Percentiles rank a stretch among this genome's conserved stretches.
These are phyloP conservation scores for Trichosporon sp. DNA, from an alignment of 1,284 basidiomycete genomes.

Conservation along the genomic window DNA sequence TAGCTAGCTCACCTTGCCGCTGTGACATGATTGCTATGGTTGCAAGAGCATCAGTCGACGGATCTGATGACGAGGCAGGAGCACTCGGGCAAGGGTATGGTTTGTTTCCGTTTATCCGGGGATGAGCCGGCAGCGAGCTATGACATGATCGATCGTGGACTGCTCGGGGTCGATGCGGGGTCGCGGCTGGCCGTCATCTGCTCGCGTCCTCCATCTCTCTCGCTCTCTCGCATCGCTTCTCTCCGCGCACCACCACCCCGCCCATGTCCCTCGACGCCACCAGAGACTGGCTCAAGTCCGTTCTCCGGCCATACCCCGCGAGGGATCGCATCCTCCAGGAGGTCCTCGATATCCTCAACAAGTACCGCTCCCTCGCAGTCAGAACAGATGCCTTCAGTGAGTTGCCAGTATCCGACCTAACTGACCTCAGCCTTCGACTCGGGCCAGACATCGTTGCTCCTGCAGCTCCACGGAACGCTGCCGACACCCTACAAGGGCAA, in stretches of 20 bases:
- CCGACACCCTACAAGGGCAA: constrained; percentile 73
- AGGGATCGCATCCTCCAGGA: constrained; percentile 60
- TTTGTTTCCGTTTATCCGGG: constrained; percentile 3
- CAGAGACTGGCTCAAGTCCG: constrained; percentile 69
- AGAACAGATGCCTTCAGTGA: constrained; percentile 92
- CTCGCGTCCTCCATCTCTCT: not conserved
- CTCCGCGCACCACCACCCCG: not conserved
- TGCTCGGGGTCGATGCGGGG: not conserved
- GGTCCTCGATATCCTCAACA: constrained; percentile 61
- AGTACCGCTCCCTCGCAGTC: constrained; percentile 66
- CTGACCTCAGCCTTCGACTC: constrained; percentile 74
- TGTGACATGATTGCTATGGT: not conserved
- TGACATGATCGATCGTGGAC: not conserved
- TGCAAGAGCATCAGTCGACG: not conserved
- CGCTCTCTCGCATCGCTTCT: not conserved
- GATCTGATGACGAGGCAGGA: not conserved
- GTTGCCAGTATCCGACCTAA: constrained; percentile 15
- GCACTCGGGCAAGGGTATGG: not conserved
- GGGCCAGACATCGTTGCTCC: constrained; percentile 81
- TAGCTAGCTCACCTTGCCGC: constrained; percentile 1
- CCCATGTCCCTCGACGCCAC: constrained; percentile 44
- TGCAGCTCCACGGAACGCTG: constrained; percentile 84
- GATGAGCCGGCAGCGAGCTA: not conserved
- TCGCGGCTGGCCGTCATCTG: not conserved
- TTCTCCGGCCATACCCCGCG: constrained; percentile 61